Evolutionary conservation across 169 alveolate species (phyloP).

Genomic region (Cryptosporidium xiaoi): DNA sequence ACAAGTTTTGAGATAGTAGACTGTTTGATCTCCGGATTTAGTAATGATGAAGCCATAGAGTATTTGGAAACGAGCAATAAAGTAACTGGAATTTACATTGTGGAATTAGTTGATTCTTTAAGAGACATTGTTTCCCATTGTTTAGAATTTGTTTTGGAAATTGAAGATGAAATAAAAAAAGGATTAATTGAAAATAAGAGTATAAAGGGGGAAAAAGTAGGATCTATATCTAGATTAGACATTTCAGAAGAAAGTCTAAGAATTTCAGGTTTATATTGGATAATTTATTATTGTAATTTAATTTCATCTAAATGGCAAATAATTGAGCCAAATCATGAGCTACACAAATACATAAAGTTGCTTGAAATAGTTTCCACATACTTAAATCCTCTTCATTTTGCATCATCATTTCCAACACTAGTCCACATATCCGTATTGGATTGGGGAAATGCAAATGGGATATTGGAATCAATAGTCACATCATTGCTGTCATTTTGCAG

Average conservation of each 20-base stretch:
- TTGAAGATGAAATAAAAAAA: constrained; percentile 7
- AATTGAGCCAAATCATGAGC: constrained; percentile 55
- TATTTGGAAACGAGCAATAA: constrained; percentile 21
- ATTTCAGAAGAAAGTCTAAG: background rate
- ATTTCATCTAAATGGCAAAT: constrained; percentile 69
- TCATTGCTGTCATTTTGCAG: constrained; percentile 38
- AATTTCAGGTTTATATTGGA: constrained; percentile 55
- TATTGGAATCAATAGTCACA: constrained; percentile 20
- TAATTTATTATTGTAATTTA: constrained; percentile 19
- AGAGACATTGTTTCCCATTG: background rate
- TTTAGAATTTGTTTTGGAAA: constrained; percentile 34
- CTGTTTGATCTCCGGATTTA: constrained; percentile 13
- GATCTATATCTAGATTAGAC: background rate
- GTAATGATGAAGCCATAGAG: constrained; percentile 36
- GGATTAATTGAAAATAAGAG: constrained; percentile 1
- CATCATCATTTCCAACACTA: constrained; percentile 33
- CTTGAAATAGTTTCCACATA: constrained; percentile 34
- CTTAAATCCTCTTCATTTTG: constrained; percentile 64
- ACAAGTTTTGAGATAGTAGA: constrained; percentile 34
- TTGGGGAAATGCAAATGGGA: constrained; percentile 52
- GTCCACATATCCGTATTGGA: constrained; percentile 41
- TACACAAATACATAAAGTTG: constrained; percentile 1
- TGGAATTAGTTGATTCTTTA: constrained; percentile 23
- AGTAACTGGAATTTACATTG: constrained; percentile 24
- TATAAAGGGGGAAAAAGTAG: background rate